phyloP scores from a whole-genome alignment of 441 rosid genomes.

The Erodium texanum region DNA sequence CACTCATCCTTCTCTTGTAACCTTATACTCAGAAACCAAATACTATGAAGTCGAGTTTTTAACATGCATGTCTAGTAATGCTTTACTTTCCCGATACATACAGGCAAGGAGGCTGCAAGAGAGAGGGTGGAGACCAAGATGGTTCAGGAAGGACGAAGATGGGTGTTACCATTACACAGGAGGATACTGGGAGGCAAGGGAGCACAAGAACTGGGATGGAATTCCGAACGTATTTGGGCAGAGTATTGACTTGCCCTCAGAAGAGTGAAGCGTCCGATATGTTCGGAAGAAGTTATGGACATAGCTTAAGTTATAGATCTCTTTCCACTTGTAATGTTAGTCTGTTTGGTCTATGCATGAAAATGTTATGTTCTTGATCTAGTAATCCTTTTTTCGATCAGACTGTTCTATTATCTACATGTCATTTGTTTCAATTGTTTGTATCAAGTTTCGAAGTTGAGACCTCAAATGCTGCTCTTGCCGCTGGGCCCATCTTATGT shows the following conservation, averaged over 20 bases:
- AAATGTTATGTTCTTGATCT: too few species aligned
- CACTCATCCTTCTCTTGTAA: too few species aligned
- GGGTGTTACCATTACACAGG: slow-evolving; percentile 45
- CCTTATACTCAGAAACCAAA: neutral
- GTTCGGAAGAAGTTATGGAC: neutral
- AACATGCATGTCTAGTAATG: too few species aligned
- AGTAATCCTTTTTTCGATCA: too few species aligned
- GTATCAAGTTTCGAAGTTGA: too few species aligned
- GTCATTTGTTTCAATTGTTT: too few species aligned
- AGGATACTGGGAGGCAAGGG: slow-evolving; percentile 81
- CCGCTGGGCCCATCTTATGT: too few species aligned
- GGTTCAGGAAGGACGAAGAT: slow-evolving; percentile 61
- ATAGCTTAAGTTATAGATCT: neutral
- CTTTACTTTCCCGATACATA: slow-evolving; percentile 5
- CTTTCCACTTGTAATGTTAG: neutral
- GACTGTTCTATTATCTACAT: too few species aligned
- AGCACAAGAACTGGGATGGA: slow-evolving; percentile 47
- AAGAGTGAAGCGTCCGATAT: too few species aligned
- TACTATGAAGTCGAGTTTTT: too few species aligned
- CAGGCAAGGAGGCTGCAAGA: slow-evolving; percentile 89
- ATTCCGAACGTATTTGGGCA: slow-evolving; percentile 75
- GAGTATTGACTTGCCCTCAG: neutral
- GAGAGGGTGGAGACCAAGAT: slow-evolving; percentile 75
- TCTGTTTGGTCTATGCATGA: neutral
- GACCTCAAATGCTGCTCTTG: too few species aligned